Conservation (phyloP, 2,329 filamentous ascomycete species). For the Pseudocercospora vitis region DNA sequence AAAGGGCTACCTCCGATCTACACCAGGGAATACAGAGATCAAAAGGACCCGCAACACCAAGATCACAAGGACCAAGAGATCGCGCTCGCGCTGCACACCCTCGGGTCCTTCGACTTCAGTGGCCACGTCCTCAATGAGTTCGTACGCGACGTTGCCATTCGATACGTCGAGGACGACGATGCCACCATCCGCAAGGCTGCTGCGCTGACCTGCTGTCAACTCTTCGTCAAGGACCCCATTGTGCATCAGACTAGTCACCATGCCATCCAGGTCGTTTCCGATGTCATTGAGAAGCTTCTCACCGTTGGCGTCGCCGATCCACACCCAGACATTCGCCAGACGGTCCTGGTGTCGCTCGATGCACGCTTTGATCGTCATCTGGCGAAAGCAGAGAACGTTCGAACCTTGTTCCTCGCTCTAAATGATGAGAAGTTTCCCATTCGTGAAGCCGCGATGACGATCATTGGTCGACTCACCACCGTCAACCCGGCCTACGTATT, state of each 20-base stretch:
- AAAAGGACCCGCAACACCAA: constrained; percentile 77
- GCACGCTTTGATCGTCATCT: constrained; percentile 93
- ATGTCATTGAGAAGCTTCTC: constrained; percentile 94
- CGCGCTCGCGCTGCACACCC: constrained; percentile 86
- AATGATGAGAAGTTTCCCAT: constrained; percentile 95
- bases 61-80: constrained; percentile 82
- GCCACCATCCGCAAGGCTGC: constrained; percentile 90
- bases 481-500: constrained; percentile 98
- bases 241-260: constrained; percentile 97
- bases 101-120: constrained; percentile 96
- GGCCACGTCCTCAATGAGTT: constrained; percentile 96
- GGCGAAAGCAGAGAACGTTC: constrained; percentile 96
- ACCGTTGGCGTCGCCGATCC: constrained; percentile 91
- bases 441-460: constrained; percentile 89
- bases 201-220: constrained; percentile 93
- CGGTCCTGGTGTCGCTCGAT: constrained; percentile 85
- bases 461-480: constrained; percentile 87
- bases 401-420: constrained; percentile 89
- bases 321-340: constrained; percentile 82
- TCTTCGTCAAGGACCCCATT: constrained; percentile 95
- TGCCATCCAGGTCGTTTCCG: constrained; percentile 92
- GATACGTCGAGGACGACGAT: constrained; percentile 96
- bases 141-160: constrained; percentile 94
- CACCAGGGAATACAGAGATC: constrained; percentile 66
- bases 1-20: constrained; percentile 78